Conservation (phyloP, 2,329 filamentous ascomycete genomes). For the Didymella sp. region DNA sequence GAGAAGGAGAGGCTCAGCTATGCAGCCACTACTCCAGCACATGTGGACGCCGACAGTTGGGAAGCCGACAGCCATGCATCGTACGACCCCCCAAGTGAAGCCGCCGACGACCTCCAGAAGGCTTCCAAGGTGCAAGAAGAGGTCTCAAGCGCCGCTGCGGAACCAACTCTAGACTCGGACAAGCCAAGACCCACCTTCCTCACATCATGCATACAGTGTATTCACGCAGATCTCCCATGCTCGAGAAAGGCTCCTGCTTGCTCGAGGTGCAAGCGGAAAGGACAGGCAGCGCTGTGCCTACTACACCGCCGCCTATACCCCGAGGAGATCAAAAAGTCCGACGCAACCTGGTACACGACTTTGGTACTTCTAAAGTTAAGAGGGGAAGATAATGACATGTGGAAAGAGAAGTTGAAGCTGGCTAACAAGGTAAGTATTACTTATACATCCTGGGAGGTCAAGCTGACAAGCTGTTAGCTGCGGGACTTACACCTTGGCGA, state of each 20-base stretch:
- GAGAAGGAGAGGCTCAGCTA: not conserved
- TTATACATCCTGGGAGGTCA: not conserved
- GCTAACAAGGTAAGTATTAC: not conserved
- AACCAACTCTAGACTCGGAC: constrained; percentile 1
- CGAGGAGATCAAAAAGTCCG: constrained; percentile 19
- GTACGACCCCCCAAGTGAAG: not conserved
- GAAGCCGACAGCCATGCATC: not conserved
- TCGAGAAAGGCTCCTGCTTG: constrained; percentile 39
- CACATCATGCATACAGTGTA: constrained; percentile 44
- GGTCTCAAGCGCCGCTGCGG: not conserved
- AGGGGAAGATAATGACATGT: constrained; percentile 22
- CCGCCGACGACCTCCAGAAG: not conserved
- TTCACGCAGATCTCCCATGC: constrained; percentile 34
- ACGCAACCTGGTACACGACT: not conserved
- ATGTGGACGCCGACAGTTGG: not conserved
- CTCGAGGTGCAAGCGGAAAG: constrained; percentile 36
- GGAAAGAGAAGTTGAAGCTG: constrained; percentile 25
- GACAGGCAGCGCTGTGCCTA: constrained; percentile 28
- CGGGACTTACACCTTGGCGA: constrained; percentile 16
- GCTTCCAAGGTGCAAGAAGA: not conserved
- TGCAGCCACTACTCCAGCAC: not conserved
- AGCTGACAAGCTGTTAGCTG: constrained; percentile 17
- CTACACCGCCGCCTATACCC: constrained; percentile 28
- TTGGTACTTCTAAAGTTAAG: constrained; percentile 31
- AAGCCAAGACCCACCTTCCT: constrained; percentile 28